phyloP scores from a whole-genome alignment of 1,284 basidiomycete species.

The Bondarzewia mesenterica region DNA sequence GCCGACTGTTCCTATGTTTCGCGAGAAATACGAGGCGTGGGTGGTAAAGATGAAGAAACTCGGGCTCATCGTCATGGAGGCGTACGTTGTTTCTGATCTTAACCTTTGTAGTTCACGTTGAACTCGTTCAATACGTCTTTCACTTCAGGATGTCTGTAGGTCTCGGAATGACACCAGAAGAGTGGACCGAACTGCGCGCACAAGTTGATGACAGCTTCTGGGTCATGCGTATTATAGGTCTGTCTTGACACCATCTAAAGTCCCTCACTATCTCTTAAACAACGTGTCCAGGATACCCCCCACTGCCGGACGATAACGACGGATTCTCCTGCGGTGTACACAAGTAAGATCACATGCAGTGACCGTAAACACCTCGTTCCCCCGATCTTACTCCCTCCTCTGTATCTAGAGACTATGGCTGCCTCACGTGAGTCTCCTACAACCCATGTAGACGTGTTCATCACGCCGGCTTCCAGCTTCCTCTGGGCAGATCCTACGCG shows the following conservation, averaged over 20 bases:
- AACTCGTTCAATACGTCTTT: background rate
- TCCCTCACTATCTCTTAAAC: too few species aligned
- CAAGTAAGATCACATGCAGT: slow-evolving; percentile 37
- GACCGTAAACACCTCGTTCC: background rate
- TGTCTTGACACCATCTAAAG: too few species aligned
- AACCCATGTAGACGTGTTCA: slow-evolving; percentile 3
- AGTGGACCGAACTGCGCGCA: slow-evolving; percentile 57
- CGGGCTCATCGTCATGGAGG: slow-evolving; percentile 73
- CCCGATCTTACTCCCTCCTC: background rate
- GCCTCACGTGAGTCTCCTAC: slow-evolving; percentile 55
- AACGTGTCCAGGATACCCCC: slow-evolving; percentile 77
- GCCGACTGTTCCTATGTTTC: slow-evolving; percentile 56
- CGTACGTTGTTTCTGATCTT: slow-evolving; percentile 36
- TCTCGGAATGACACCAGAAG: slow-evolving; percentile 59
- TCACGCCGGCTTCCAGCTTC: slow-evolving; percentile 39
- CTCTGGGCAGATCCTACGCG: slow-evolving; percentile 73
- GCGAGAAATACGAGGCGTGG: slow-evolving; percentile 61
- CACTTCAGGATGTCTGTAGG: slow-evolving; percentile 68
- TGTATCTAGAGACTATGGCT: slow-evolving; percentile 68
- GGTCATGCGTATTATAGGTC: slow-evolving; percentile 79
- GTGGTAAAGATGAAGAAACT: slow-evolving; percentile 75
- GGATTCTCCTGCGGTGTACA: slow-evolving; percentile 83
- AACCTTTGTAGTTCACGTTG: background rate
- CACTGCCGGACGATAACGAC: slow-evolving; percentile 66
- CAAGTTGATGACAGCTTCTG: slow-evolving; percentile 80